Base-by-base conservation (phyloP, 1,284 basidiomycete genomes). In the Ceraceosorus bombacis region DNA sequence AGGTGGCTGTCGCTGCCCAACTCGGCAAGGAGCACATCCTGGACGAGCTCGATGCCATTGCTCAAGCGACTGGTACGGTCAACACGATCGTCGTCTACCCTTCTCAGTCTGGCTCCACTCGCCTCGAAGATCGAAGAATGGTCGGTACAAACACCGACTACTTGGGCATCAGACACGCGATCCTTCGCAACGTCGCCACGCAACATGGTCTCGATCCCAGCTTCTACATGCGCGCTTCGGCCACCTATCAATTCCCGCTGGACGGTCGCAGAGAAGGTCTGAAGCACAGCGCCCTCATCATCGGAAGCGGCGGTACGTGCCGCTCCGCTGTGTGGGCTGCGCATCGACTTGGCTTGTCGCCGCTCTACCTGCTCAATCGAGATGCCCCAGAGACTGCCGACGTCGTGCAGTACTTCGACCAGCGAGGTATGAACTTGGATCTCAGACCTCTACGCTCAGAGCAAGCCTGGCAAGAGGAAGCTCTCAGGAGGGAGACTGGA, bases 101-200 rank as follows among this genome's bases (percentile, higher is more conserved):
- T 12, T 53, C 54, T 10, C 17, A 40, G 8, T n/a, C 54, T 12
- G 53, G 53, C 37, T 53, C 55, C 27, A 53, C 57, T 37, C 6
- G 49, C 53, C 53, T 57, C 12, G 55, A 57, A 5, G 54, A 56
- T 41, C 40, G 66, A 1, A 63, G 55, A 38, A 68, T 70, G 66
- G 52, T 70, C 40, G 68, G 68, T 6, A 70, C 68, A 54, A 70
- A 70, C 54, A 70, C 68, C 4, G 68, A 70, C 43, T 68, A 64
- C 58, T 56, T 70, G 9, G 68, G 68, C 12, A 66, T 70, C 41
- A 49, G 62, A 0, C 67, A 69, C 39, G 64, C 68, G 5, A 37
- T 69, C 13, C 61, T 70, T 15, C 60, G 68, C 5, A 60, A 40
- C n/a, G 53, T 64, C 41, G 68, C 68, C 0, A 49, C 53, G 12